Base-by-base conservation (phyloP, 495 filamentous ascomycete species). In the Parachaetomium inaequale region DNA sequence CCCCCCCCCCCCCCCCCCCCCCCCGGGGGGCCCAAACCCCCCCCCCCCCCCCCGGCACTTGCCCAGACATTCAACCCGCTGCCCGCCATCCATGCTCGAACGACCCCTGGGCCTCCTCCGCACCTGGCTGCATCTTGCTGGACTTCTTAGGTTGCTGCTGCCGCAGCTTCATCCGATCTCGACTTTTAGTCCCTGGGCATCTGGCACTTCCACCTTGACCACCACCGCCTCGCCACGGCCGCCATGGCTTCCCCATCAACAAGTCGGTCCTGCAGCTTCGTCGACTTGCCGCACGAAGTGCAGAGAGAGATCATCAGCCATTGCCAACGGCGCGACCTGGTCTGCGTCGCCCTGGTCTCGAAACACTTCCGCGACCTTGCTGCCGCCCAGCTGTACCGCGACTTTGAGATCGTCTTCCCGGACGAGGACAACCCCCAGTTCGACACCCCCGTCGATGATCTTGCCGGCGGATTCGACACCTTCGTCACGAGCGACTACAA, bases 401-500 rank as follows among this genome's bases (percentile, higher is more conserved):
- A 78, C 50, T 81, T 87, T 62, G 72, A 77, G 55, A 85, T 85
- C 55, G 74, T 83, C 51, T 84, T 85, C 59, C 76, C 77, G 12
- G 82, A 84, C 54, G 82, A 84, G 34, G 77, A 81, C 62, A 80
- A 82, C 52, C 68, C 72, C 2, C 61, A 59, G 36, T 76, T 73
- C 68, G 74, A 83, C 45, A 74, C 70, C 17, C 72, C 76, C 10
- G 76, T 83, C 43, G 82, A 85, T 66, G 71, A 74, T 0, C 74
- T 86, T 7, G 81, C 83, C 1, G 77, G 76, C 23, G 80, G 83
- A 7, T 73, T 88, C 36, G 78, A 84, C 53, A 86, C 85, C 11
- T 79, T 88, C 38, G 80, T 77, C 43, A 78, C 79, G 7, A 87
- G 84, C 74, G 77, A 85, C 38, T 82, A 84, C 67, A 74, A 86